These are phyloP conservation scores for Fusarium subglutinans DNA, from an alignment of 2,329 filamentous ascomycete species.

Conservation along the genomic window DNA sequence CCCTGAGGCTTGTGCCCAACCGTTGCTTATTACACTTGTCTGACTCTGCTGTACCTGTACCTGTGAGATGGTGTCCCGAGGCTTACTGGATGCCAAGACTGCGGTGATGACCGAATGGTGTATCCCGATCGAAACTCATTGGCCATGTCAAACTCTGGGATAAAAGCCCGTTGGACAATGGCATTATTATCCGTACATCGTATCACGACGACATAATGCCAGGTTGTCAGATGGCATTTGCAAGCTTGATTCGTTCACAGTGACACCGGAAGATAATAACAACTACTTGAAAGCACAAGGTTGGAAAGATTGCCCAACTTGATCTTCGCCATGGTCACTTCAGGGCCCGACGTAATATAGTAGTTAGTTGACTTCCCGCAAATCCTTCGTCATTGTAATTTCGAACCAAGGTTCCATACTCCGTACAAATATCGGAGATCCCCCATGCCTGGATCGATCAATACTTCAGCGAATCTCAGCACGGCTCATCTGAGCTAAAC, in stretches of 20 bases:
- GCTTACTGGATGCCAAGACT: slow-evolving; percentile 31
- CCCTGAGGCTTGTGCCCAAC: slow-evolving; percentile 28
- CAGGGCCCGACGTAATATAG: background rate
- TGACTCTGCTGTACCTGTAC: slow-evolving; percentile 17
- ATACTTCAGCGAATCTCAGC: background rate
- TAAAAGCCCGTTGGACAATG: slow-evolving; percentile 13
- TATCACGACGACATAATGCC: background rate
- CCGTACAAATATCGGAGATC: slow-evolving; percentile 7
- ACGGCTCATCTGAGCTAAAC: background rate
- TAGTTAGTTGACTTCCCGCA: background rate
- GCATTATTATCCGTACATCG: slow-evolving; percentile 28
- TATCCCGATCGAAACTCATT: slow-evolving; percentile 16
- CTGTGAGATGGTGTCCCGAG: slow-evolving; percentile 26
- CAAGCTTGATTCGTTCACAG: background rate
- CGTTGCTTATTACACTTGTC: slow-evolving; percentile 18
- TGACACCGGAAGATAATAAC: background rate
- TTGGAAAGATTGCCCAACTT: background rate
- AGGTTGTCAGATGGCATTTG: background rate
- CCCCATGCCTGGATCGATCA: slow-evolving; percentile 18
- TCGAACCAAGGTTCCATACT: background rate
- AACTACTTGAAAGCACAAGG: background rate
- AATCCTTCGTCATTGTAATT: slow-evolving; percentile 17
- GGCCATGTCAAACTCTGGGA: slow-evolving; percentile 10
- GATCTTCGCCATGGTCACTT: background rate
- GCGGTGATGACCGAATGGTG: slow-evolving; percentile 21